Evolutionary conservation across 768 basidiomycete species (phyloP), one percentile per base, ranked within the genome.

Genomic region (Auriscalpium microsporum): DNA sequence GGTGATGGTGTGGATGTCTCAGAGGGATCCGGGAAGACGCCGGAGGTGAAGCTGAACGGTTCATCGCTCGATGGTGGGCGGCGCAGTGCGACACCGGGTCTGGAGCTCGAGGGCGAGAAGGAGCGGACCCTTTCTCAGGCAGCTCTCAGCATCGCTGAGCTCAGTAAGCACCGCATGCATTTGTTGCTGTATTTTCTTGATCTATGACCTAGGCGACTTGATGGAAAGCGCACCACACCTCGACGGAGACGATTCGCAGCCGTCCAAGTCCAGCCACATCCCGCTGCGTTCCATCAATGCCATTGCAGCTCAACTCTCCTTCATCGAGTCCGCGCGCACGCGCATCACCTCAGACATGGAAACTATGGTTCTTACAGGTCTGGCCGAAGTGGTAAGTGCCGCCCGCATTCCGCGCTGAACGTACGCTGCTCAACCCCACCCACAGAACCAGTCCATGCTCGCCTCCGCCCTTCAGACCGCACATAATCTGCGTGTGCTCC

Each of bases 401-500:
- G 45, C 33, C 10, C 17, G 40, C 10, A 14, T n/a, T 40, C 8
- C 40, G 11, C 33, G 28, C 28, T 28, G 7, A 5, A 1, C 4
- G 28, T 7, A 28, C 28, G 28, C 28, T 28, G 7, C 28, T 28
- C 28, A 28, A 28, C 28, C 28, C 28, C 28, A 28, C 28, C 2
- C 7, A 40, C 59, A 96, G 94, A 89, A 98, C 64, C 93, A 91
- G 71, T 83, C 92, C 1, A 71, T 95, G 16, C 78, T 99, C 1
- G 92, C 94, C 0, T 94, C 92, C 1, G 92, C 95, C 0, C 77
- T 99, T 11, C 96, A 98, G 75, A 97, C 93, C 1, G 94, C 95
- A 4, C 89, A 92, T 70, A 99, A 97, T 66, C 80, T 99, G 13
- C 79, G 87, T 33, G 80, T 90, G 14, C 76, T 99, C 10, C 90